Base-by-base conservation (phyloP, 306 rosid genomes). In the Phaseolus lunatus region DNA sequence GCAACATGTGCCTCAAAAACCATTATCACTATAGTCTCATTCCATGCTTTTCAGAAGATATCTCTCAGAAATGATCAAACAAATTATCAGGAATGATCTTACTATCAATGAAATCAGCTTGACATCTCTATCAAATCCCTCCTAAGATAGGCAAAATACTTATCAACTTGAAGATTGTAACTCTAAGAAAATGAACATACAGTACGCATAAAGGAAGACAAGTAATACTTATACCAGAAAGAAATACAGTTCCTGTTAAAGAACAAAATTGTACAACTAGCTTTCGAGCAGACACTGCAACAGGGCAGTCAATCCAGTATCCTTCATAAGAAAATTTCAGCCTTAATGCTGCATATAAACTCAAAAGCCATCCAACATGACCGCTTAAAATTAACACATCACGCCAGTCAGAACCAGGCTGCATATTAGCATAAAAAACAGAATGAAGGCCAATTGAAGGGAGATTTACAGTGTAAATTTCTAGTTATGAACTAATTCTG, bases 391-490 rank as follows among this genome's bases (percentile, higher is more conserved):
- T 76, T 85, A 92, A 85, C 77, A 94, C 85, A 65, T 88, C 98
- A 73, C 75, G 87, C 98, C 98, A 94, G 67, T 90, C 90, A 41
- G 92, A 87, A 82, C 97, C 96, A 77, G 92, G 98, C 98, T 94
- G 88, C 91, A 90, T 61, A 66, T 59, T 86, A 64, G 82, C 78
- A 84, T 69, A 24, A 74, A 81, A 66, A 72, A 70, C 12, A 72
- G 70, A 71, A 72, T 58, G 39, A 68, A 67, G 65, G 29, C 16
- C 76, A 85, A 71, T 69, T 29, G 29, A 35, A 26, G 53, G 67
- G 67, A 65, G 16, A 77, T 47, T 68, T 49, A 14, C 50, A 59
- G 81, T 56, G 50, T 16, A 67, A 70, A 43, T 72, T 76, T 80
- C 24, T 58, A 56, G 80, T 71, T 13, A 72, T 24, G 69, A 81